These are phyloP conservation scores for Narthecium ossifragum DNA, from an alignment of 106 monocot genomes.

Conservation along the genomic window DNA sequence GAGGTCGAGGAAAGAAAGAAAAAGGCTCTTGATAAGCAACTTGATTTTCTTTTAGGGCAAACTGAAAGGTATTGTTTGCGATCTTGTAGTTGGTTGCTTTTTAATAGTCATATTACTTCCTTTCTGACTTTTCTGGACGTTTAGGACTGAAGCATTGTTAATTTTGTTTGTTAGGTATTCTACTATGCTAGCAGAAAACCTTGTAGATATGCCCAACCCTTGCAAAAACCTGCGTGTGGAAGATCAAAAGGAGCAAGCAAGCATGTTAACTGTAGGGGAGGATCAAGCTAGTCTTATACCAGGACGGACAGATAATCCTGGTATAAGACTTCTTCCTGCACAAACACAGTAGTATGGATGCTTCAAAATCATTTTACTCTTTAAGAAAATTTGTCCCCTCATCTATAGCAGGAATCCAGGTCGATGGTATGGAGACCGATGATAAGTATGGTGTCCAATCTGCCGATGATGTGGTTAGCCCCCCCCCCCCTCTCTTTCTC, in stretches of 20 bases:
- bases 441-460: constrained; percentile 52
- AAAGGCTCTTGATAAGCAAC: constrained; percentile 94
- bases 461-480: constrained; percentile 68
- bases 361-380: too few relatives aligned
- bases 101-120: not conserved
- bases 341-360: too few relatives aligned
- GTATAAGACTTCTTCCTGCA: too few relatives aligned
- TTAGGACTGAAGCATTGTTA: too few relatives aligned
- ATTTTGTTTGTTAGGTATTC: constrained; percentile 64
- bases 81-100: not conserved
- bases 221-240: constrained; percentile 10
- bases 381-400: too few relatives aligned
- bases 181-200: constrained; percentile 96
- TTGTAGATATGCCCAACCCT: constrained; percentile 45
- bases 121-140: too few relatives aligned
- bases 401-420: constrained; percentile 36
- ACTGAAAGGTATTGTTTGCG: constrained; percentile 70
- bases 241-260: constrained; percentile 12
- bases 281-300: constrained; percentile 7
- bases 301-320: constrained; percentile 12
- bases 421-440: constrained; percentile 42
- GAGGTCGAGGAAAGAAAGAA: constrained; percentile 96
- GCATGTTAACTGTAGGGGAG: constrained; percentile 19
- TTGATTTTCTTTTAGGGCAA: constrained; percentile 97
- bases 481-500: too few relatives aligned